Base-by-base conservation (phyloP, 2,329 filamentous ascomycete genomes). In the Ascochyta lentis region DNA sequence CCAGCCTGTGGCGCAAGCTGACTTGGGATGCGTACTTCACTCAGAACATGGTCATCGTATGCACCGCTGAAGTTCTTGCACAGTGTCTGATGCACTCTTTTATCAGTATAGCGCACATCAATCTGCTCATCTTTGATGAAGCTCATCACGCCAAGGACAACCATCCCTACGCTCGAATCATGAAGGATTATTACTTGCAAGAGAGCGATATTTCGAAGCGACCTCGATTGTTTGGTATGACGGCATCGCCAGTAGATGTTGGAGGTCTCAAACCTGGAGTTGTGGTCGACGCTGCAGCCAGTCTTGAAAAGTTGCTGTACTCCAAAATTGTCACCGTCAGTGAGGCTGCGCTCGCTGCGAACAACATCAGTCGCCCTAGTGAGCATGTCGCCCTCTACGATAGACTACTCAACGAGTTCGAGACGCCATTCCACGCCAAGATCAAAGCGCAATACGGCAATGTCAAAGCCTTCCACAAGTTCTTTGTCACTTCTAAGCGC, bases 141-240 rank as follows among this genome's bases (percentile, higher is more conserved):
- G 95, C 93, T 6, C 95, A 99, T 68, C 95, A 98, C 69, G 87
- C 94, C 0, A 99, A 99, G 77, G 96, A 94, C 73, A 90, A 92
- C 47, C 95, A 99, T 68, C 84, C 91, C 0, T 99, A 96, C 70
- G 91, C 94, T 19, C 84, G 82, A 26, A 95, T 99, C 55, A 91
- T 99, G 76, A 92, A 90, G 66, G 89, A 96, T 55, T 92, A 91
- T 64, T 98, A 97, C 68, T 61, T 86, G 1, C 76, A 81, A 2
- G 78, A 81, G 27, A 64, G 72, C 1, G 76, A 80, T 0, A 60
- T 72, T 0, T 65, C 70, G 0, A 78, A 77, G 43, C 82, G 86
- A 4, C 95, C 95, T 4, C 89, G 88, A 34, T 87, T 99, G 19
- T 90, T 99, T 63, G 94, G 94, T 24, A 97, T 98, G 94, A 99